Evolutionary conservation across 306 rosid species (phyloP).

Genomic region (Nissolia schottii): DNA sequence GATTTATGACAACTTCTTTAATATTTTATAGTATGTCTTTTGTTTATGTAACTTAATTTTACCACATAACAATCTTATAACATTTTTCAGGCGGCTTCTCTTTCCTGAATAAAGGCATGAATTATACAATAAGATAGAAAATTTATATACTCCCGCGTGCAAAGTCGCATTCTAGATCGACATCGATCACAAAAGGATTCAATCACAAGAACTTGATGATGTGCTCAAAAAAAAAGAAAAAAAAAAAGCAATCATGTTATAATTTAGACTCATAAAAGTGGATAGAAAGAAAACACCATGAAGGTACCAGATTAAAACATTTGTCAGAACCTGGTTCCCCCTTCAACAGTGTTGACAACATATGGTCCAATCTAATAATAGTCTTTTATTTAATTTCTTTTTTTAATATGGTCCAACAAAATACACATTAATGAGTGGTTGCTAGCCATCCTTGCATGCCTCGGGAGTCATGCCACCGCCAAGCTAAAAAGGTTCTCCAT

Average conservation of each 20-base stretch:
- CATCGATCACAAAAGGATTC: constrained; percentile 10
- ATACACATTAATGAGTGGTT: constrained; percentile 5
- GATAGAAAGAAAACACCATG: background rate
- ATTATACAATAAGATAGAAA: background rate
- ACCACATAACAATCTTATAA: no score
- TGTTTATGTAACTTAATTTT: background rate
- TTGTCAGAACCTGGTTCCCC: constrained; percentile 18
- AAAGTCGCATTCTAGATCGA: constrained; percentile 6
- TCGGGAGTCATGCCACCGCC: constrained; percentile 19
- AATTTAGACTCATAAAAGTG: background rate
- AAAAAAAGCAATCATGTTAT: background rate
- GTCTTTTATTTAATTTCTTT: background rate
- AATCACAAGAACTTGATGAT: constrained; percentile 15
- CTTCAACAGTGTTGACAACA: background rate
- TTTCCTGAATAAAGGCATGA: background rate
- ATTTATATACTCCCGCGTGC: background rate
- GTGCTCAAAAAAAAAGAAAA: background rate
- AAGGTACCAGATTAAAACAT: background rate
- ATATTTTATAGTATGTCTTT: no score
- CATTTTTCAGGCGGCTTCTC: background rate
- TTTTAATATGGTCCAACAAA: background rate
- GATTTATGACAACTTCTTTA: background rate
- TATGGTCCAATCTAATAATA: constrained; percentile 7
- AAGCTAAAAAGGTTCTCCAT: background rate
- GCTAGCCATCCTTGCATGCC: background rate